phyloP scores from a whole-genome alignment of 495 filamentous ascomycete genomes.

The Trichodelitschia bisporula region DNA sequence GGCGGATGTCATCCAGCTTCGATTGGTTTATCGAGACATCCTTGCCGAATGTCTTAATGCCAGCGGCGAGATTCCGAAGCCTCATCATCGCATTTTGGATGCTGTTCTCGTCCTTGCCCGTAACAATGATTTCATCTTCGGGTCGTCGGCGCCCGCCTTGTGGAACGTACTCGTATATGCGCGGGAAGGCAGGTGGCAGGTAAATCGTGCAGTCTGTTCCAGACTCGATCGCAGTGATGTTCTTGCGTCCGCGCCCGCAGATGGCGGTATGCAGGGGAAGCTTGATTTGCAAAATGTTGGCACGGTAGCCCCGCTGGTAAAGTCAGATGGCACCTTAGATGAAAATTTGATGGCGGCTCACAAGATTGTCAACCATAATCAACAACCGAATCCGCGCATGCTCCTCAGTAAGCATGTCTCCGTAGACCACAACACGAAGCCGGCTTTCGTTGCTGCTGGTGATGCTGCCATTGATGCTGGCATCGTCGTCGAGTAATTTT shows the following conservation, averaged over 20 bases:
- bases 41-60: slow-evolving; percentile 71
- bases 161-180: slow-evolving; percentile 69
- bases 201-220: slow-evolving; percentile 88
- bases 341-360: no score
- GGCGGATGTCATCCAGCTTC: slow-evolving; percentile 83
- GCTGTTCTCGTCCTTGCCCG: slow-evolving; percentile 53
- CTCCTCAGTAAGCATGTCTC: slow-evolving; percentile 83
- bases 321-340: no score
- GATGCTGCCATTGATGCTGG: slow-evolving; percentile 38
- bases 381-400: slow-evolving; percentile 89
- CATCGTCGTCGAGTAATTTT: slow-evolving; percentile 30
- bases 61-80: slow-evolving; percentile 52
- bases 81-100: slow-evolving; percentile 73
- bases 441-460: slow-evolving; percentile 49
- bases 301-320: slow-evolving; percentile 58
- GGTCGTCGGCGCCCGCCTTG: slow-evolving; percentile 52
- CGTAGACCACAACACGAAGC: slow-evolving; percentile 78
- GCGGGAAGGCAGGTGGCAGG: slow-evolving; percentile 82
- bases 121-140: slow-evolving; percentile 80
- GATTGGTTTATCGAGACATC: slow-evolving; percentile 61
- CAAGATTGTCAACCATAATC: slow-evolving; percentile 93
- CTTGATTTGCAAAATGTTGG: slow-evolving; percentile 64
- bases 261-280: slow-evolving; percentile 69
- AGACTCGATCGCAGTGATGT: slow-evolving; percentile 91
- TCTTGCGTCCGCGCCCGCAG: slow-evolving; percentile 78